Evolutionary conservation across 1,284 basidiomycete genomes (phyloP), one percentile per base, ranked within the genome.

Genomic region (Xerocomus minutiporus): DNA sequence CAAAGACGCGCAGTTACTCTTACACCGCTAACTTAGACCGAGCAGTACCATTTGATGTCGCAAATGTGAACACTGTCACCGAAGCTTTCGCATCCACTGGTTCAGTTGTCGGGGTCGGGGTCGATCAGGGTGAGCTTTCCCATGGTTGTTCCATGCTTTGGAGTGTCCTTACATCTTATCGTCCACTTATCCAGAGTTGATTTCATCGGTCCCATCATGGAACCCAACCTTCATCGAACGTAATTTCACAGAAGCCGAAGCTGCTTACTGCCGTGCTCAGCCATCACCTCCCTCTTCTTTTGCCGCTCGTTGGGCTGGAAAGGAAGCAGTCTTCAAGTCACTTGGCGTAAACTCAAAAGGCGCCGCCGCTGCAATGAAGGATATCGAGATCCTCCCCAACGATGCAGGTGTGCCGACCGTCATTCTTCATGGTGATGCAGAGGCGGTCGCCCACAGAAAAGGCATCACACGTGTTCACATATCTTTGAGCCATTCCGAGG

Each of bases 311-410:
- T 99, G 97, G 94, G 91, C 86, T 45, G 95, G 93, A 46, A 99
- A 98, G 73, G 97, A 99, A 72, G 96, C 95, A 11, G 90, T 95
- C 49, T 97, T 99, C 86, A 99, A 99, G 76, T 91, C 93, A n/a
- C 81, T 99, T 13, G 90, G 91, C 32, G 88, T 95, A 39, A 76
- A 85, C 20, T 94, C 91, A 5, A 91, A 94, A 72, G 97, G 97
- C 40, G 93, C 94, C 6, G 91, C 83, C 13, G 93, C 96, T 15
- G 78, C 89, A 26, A 88, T 99, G 88, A 93, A 91, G 73, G 95
- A 98, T 59, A 97, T 99, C 60, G 97, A 98, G 73, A 96, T 99
- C 61, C 75, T 96, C 56, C 84, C 90, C 40, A 82, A 83, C 63
- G 76, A 76, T 50, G 74, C 75, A 26, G 87, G 87, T 43, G 86